Conservation (phyloP, 257 asterid species). For the Scutellaria barbata region DNA sequence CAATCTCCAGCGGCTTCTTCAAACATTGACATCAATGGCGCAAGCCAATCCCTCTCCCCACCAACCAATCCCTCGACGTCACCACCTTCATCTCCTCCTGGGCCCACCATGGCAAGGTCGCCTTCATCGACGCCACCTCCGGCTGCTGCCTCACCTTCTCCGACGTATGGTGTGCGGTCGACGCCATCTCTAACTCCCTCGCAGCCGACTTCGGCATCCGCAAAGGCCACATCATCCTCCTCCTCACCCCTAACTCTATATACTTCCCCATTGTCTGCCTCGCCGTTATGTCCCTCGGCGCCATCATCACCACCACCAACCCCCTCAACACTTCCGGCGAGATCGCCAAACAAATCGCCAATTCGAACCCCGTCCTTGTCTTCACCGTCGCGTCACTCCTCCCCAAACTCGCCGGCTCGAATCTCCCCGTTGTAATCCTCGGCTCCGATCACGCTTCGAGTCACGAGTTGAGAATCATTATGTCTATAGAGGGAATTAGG, state of each 20-base stretch:
- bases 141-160: constrained; percentile 65
- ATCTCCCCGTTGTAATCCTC: constrained; percentile 65
- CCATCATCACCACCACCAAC: constrained; percentile 86
- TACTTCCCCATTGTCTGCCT: constrained; percentile 83
- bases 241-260: constrained; percentile 84
- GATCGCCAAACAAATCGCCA: constrained; percentile 70
- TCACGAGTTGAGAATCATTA: constrained; percentile 33
- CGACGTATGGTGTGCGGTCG: constrained; percentile 76
- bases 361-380: constrained; percentile 79
- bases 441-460: constrained; percentile 9
- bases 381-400: constrained; percentile 64
- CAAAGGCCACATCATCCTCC: constrained; percentile 74
- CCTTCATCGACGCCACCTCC: constrained; percentile 85
- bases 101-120: constrained; percentile 67
- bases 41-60: constrained; percentile 57
- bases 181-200: constrained; percentile 61
- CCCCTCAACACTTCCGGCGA: constrained; percentile 84
- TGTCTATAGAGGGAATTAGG: constrained; percentile 52
- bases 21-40: too few relatives aligned
- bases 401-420: constrained; percentile 55
- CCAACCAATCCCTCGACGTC: constrained; percentile 53
- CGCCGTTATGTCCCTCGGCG: constrained; percentile 88
- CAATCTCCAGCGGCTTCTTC: too few relatives aligned
- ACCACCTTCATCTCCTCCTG: constrained; percentile 89
- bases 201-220: constrained; percentile 60